These are phyloP conservation scores for Paracoccidioides lutzii DNA, from an alignment of 2,329 filamentous ascomycete species.

Conservation along the genomic window DNA sequence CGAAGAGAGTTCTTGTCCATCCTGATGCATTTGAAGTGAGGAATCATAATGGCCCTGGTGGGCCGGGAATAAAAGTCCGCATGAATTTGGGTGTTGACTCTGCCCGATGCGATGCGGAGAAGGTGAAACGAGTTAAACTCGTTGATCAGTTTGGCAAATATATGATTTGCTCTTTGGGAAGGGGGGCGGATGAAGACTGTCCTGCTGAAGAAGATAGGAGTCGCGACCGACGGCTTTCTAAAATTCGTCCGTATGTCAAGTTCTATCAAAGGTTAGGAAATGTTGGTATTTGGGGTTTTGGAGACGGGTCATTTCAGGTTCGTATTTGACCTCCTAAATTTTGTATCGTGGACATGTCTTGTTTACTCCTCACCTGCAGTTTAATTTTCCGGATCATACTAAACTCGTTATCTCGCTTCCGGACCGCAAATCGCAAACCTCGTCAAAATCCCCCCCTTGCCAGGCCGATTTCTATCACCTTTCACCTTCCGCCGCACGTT, in stretches of 20 bases:
- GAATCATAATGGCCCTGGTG: slow-evolving; percentile 15
- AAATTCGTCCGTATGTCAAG: slow-evolving; percentile 30
- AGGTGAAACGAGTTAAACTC: slow-evolving; percentile 36
- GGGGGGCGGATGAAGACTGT: slow-evolving; percentile 26
- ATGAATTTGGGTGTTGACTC: slow-evolving; percentile 20
- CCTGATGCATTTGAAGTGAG: slow-evolving; percentile 30
- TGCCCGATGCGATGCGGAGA: slow-evolving; percentile 32
- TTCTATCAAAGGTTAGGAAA: slow-evolving; percentile 41
- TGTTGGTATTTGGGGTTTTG: slow-evolving; percentile 42
- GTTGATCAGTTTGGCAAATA: slow-evolving; percentile 41
- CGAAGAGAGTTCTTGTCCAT: slow-evolving; percentile 29
- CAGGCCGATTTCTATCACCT: slow-evolving; percentile 38
- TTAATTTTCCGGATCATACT: slow-evolving; percentile 42
- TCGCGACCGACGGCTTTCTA: slow-evolving; percentile 6
- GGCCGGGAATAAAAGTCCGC: slow-evolving; percentile 22
- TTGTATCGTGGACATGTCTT: background rate
- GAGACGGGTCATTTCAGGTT: slow-evolving; percentile 36
- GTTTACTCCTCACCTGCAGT: slow-evolving; percentile 15
- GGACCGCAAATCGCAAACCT: background rate
- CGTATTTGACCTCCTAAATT: background rate
- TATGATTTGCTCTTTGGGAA: slow-evolving; percentile 37
- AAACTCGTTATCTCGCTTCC: slow-evolving; percentile 36
- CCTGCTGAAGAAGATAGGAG: slow-evolving; percentile 18
- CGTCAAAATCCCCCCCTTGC: slow-evolving; percentile 19
- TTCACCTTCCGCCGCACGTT: slow-evolving; percentile 32